A percentile compares a stretch with the other conserved stretches of the same genome.
Evolutionary conservation across 139 green algal species (phyloP).

Genomic region (Trebouxia sp.): DNA sequence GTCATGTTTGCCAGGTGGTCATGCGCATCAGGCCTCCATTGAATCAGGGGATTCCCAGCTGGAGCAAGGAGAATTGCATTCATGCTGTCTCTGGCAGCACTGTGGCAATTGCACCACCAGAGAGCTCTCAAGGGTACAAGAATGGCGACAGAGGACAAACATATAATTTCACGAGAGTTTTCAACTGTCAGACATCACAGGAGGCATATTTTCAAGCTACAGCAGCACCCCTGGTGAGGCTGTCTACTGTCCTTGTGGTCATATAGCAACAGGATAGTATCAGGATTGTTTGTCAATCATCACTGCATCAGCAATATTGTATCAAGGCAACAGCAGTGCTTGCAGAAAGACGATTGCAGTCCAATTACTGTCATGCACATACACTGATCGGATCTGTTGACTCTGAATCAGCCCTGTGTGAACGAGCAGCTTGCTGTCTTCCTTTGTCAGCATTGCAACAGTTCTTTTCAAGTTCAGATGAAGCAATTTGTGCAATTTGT

Average conservation of each 20-base stretch:
- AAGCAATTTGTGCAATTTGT: too few relatives aligned
- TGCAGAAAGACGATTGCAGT: too few relatives aligned
- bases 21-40: conserved; percentile 54
- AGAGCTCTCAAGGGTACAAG: conserved; percentile 50
- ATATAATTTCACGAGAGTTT: conserved; percentile 68
- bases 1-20: conserved; percentile 49
- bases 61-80: conserved; percentile 51
- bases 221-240: conserved; percentile 47
- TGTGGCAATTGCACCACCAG: conserved; percentile 57
- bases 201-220: conserved; percentile 50
- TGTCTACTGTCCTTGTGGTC: background rate
- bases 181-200: conserved; percentile 52
- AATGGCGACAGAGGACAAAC: conserved; percentile 55
- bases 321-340: too few relatives aligned
- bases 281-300: too few relatives aligned
- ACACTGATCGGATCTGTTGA: too few relatives aligned
- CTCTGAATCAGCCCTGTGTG: too few relatives aligned
- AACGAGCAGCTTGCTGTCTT: too few relatives aligned
- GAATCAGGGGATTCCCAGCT: conserved; percentile 20
- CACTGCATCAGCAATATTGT: too few relatives aligned
- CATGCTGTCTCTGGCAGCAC: conserved; percentile 46
- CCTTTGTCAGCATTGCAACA: too few relatives aligned
- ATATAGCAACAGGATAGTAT: too few relatives aligned
- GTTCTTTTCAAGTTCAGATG: too few relatives aligned
- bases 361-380: too few relatives aligned